Evolutionary conservation across 345 rosid genomes (phyloP), one percentile per base, ranked within the genome.

Genomic region (Arabidopsis arenosa): DNA sequence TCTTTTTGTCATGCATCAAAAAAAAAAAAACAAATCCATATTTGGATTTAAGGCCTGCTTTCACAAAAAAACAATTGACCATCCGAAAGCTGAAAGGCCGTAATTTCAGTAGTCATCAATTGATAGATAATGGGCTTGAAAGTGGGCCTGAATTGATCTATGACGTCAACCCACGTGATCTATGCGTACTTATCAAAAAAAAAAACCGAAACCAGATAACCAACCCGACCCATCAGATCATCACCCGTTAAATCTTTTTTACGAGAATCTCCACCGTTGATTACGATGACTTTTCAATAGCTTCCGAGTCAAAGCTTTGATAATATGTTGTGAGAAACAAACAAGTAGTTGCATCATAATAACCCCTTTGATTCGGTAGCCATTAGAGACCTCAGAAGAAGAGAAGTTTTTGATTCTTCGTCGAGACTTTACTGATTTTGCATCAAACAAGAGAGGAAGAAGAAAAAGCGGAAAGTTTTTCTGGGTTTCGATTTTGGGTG

Each of bases 321-420:
- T 66, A 28, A 39, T 58, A 23, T 48, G 64, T 23, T 35, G 53
- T 13, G 32, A 45, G 75, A 64, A 54, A 69, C 18, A 64, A 54
- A 69, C 18, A 77, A 73, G 66, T 70, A n/a, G 59, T 57, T 66
- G 79, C 75, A 86, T 83, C 83, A 61, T 4, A 65, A 41, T 53
- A 70, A 58, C 40, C 73, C 63, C 45, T 4, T 73, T 82, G 86
- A 85, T 92, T 86, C 80, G 47, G 81, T 65, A 69, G 82, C 89
- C 92, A 80, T 82, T 82, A 86, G 61, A 81, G 77, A 76, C 86
- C 79, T 65, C 76, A 58, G 73, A 47, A 74, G 55, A 17, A 66
- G 41, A 39, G 18, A 41, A 62, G 43, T 67, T 44, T 44, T 21
- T 45, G 61, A 63, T 67, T 57, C 59, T 33, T 58, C 55, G 4